Conservation (phyloP, 225 moss, liverwort and hornwort species). For the Pseudoscleropodium purum region DNA sequence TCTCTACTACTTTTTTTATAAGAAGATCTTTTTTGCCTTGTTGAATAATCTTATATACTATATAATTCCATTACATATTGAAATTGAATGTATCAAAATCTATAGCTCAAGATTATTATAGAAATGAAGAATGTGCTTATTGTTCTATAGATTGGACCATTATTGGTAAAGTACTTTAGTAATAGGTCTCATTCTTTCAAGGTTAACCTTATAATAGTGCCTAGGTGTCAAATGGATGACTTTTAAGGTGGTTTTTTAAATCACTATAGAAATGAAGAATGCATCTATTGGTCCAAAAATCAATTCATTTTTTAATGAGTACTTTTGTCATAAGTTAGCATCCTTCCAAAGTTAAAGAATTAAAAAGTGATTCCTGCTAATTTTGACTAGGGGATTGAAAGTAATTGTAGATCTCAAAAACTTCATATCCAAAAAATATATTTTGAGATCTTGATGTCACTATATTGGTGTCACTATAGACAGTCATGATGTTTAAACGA, state of each 20-base stretch:
- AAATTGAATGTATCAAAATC: background rate
- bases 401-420: background rate
- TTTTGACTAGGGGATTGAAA: background rate
- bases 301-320: background rate
- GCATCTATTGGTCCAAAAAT: background rate
- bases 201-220: too few species aligned
- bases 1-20: background rate
- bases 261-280: background rate
- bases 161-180: background rate
- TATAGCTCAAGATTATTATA: background rate
- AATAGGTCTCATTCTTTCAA: background rate
- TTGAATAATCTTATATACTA: background rate
- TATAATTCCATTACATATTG: background rate
- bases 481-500: background rate
- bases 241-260: too few species aligned
- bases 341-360: background rate
- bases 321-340: background rate
- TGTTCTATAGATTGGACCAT: too few species aligned
- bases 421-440: background rate
- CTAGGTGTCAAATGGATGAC: fast-evolving
- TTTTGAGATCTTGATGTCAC: background rate
- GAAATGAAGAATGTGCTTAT: background rate
- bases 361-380: background rate
- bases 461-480: fast-evolving
- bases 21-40: fast-evolving